Percentiles rank a stretch among this genome's conserved stretches.
Evolutionary conservation across 108 stramenopile species (phyloP).

Genomic region (Conticribra weissflogii): DNA sequence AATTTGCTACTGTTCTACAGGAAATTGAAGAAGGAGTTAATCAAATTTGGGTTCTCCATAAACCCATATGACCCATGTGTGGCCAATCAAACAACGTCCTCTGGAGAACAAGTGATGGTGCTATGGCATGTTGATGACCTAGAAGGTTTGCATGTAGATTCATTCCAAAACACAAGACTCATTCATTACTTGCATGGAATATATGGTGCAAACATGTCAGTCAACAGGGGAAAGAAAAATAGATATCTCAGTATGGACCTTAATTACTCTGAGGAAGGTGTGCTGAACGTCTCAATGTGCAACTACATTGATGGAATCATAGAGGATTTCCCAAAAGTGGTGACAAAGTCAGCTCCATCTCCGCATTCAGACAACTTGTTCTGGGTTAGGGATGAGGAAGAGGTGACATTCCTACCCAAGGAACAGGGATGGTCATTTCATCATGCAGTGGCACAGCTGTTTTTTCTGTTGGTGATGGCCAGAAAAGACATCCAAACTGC

Average conservation of each 20-base stretch:
- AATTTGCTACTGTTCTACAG: conserved; percentile 7
- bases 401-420: neutral
- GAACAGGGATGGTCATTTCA: conserved; percentile 8
- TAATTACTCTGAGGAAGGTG: conserved; percentile 2
- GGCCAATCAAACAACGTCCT: neutral
- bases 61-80: conserved; percentile 28
- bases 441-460: conserved; percentile 4
- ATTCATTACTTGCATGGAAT: neutral
- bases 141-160: conserved; percentile 14
- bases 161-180: conserved; percentile 2
- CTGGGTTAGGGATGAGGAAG: neutral
- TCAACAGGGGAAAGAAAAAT: neutral
- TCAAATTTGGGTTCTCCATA: neutral
- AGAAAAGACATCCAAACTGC: conserved; percentile 3
- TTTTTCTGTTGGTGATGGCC: neutral
- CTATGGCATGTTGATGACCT: conserved; percentile 19
- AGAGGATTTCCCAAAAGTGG: conserved; percentile 2
- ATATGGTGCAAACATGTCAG: conserved; percentile 7
- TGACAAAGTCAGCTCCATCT: neutral
- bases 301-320: conserved; percentile 13
- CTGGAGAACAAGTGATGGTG: conserved; percentile 15
- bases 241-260: conserved; percentile 6
- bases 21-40: neutral
- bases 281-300: neutral
- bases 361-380: conserved; percentile 17